phyloP scores from a whole-genome alignment of 768 basidiomycete species.

The Kondoa subrosea region DNA sequence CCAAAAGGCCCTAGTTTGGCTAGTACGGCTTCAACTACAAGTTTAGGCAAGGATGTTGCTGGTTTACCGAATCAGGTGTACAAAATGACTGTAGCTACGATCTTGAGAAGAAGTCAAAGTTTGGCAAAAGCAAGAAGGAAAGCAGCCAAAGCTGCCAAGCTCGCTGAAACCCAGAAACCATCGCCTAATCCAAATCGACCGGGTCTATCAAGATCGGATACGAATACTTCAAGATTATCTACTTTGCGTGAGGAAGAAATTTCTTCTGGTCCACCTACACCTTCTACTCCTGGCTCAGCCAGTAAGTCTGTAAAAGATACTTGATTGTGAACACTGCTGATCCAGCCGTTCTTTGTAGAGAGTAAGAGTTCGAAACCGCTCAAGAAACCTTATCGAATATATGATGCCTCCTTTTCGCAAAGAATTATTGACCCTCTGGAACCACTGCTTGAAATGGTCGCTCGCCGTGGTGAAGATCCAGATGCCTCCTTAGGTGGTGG shows the following conservation, averaged over 20 bases:
- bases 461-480: constrained; percentile 17
- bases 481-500: background rate
- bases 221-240: background rate
- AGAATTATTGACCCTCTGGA: constrained; percentile 23
- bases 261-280: background rate
- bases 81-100: background rate
- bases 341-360: constrained; percentile 10
- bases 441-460: constrained; percentile 17
- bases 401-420: constrained; percentile 19
- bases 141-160: background rate
- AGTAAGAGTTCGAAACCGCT: constrained; percentile 1
- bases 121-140: background rate
- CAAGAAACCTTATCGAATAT: constrained; percentile 22
- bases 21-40: background rate
- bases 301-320: background rate
- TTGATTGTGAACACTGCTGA: background rate
- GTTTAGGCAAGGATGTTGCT: background rate
- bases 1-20: no score
- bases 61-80: background rate
- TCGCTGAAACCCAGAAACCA: background rate
- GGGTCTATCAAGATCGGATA: no score
- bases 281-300: background rate
- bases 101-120: background rate
- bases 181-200: background rate
- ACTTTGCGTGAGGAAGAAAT: background rate